phyloP scores from a whole-genome alignment of 1,284 basidiomycete genomes.

The Ustilago nuda region DNA sequence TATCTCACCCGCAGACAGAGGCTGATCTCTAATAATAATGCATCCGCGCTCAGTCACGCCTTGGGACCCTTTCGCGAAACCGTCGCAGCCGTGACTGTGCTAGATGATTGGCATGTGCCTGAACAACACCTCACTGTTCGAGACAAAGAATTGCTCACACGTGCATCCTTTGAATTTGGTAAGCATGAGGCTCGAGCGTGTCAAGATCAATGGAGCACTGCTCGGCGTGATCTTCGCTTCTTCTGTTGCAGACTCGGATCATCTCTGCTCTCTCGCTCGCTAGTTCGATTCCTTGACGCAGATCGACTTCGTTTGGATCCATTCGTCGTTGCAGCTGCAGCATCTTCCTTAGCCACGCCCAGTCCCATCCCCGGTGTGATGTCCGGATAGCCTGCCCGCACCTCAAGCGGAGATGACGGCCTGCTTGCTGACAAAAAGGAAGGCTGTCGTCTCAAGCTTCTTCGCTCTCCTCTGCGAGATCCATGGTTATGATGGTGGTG shows the following conservation, averaged over 20 bases:
- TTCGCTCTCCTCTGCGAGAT: constrained; percentile 33
- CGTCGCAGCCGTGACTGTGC: too few species aligned
- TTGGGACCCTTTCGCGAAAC: too few species aligned
- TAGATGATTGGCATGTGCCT: too few species aligned
- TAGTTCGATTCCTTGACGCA: constrained; percentile 22
- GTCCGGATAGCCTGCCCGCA: constrained; percentile 32
- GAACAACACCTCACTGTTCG: too few species aligned
- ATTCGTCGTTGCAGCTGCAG: constrained; percentile 6
- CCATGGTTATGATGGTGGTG: constrained; percentile 20
- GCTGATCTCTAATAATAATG: too few species aligned
- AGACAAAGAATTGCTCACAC: neutral
- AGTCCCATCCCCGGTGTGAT: constrained; percentile 28
- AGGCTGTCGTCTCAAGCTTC: constrained; percentile 19
- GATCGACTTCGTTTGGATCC: constrained; percentile 38
- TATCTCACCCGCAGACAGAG: too few species aligned
- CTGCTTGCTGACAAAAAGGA: constrained; percentile 39
- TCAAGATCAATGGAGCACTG: constrained; percentile 10
- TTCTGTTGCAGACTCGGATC: constrained; percentile 26
- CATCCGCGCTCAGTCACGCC: neutral
- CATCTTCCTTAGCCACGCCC: constrained; percentile 13
- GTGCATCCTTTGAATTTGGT: too few species aligned
- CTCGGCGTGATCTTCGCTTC: constrained; percentile 21
- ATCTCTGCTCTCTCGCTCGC: constrained; percentile 21
- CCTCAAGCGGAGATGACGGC: constrained; percentile 39
- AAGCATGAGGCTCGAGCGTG: neutral